Percentiles rank a stretch among this genome's conserved stretches.
Evolutionary conservation across 352 stramenopile species (phyloP).

Genomic region (Globisporangium cederbergense): DNA sequence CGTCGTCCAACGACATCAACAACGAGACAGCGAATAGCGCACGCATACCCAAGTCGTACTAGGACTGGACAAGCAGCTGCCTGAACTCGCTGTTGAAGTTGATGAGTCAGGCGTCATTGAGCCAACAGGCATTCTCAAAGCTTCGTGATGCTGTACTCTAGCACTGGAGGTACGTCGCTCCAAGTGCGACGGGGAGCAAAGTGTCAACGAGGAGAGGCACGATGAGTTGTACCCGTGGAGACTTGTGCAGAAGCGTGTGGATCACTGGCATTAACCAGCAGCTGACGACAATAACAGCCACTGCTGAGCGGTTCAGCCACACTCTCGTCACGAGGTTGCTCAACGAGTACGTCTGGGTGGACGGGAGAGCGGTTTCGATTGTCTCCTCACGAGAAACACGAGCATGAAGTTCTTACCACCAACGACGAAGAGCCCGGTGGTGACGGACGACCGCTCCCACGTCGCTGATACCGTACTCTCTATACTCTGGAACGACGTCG

Average conservation of each 20-base stretch:
- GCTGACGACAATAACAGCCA: background rate
- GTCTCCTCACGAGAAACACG: constrained; percentile 17
- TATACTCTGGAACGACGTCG: background rate
- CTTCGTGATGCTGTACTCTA: too few species aligned
- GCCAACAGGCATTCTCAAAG: background rate
- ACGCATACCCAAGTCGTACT: constrained; percentile 5
- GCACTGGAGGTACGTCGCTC: background rate
- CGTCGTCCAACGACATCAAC: constrained; percentile 10
- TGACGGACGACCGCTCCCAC: constrained; percentile 4
- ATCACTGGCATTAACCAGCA: constrained; percentile 15
- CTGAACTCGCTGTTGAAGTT: constrained; percentile 16
- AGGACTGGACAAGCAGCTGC: constrained; percentile 11
- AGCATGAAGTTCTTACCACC: constrained; percentile 10
- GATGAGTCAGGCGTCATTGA: background rate
- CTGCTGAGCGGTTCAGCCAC: constrained; percentile 3
- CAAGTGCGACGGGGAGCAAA: background rate
- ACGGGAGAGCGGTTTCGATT: constrained; percentile 16
- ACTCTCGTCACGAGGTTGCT: constrained; percentile 3
- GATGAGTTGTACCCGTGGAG: background rate
- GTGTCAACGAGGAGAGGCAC: constrained; percentile 10
- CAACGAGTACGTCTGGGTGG: constrained; percentile 15
- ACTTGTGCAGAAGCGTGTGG: background rate
- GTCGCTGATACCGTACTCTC: background rate
- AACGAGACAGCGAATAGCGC: constrained; percentile 6
- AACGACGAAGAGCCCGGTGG: constrained; percentile 11